A percentile compares a stretch with the other conserved stretches of the same genome.
These are phyloP conservation scores for Lentinula boryana DNA, from an alignment of 768 basidiomycete species.

Conservation along the genomic window DNA sequence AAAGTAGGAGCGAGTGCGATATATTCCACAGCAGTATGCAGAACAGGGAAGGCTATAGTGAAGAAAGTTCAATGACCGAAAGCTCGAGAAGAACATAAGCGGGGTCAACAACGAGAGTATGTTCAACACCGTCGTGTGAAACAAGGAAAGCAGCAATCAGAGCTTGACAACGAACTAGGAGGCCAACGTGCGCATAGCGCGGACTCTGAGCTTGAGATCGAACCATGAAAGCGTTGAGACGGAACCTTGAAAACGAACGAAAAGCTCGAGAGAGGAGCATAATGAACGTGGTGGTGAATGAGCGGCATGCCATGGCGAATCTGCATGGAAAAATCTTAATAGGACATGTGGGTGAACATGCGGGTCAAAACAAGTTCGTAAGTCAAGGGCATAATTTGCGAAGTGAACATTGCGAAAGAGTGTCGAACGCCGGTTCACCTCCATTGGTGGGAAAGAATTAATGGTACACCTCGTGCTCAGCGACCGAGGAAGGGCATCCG, in stretches of 20 bases:
- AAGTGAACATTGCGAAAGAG: not conserved
- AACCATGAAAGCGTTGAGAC: not conserved
- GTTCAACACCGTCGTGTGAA: not conserved
- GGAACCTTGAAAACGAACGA: slow-evolving; percentile 6
- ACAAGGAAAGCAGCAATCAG: not conserved
- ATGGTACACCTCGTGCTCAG: not conserved
- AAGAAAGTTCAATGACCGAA: not conserved
- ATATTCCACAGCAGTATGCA: not conserved
- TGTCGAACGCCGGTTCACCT: not conserved
- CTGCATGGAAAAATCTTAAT: slow-evolving; percentile 12
- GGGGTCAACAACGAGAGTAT: not conserved
- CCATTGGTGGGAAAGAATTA: too few relatives aligned
- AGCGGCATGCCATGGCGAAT: slow-evolving; percentile 17
- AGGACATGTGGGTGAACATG: not conserved
- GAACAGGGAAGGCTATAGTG: not conserved
- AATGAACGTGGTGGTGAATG: slow-evolving; percentile 16
- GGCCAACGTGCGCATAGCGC: not conserved
- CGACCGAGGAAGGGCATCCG: slow-evolving; percentile 33
- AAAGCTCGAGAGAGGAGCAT: slow-evolving; percentile 9
- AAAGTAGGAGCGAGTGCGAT: not conserved
- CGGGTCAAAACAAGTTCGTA: slow-evolving; percentile 5
- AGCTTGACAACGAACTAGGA: slow-evolving; percentile 4
- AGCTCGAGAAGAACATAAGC: not conserved
- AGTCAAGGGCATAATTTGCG: not conserved
- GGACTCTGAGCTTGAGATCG: slow-evolving; percentile 3